Percentiles rank a stretch among this genome's conserved stretches.
Conservation (phyloP, 345 rosid genomes). For the Trapa bicornis region DNA sequence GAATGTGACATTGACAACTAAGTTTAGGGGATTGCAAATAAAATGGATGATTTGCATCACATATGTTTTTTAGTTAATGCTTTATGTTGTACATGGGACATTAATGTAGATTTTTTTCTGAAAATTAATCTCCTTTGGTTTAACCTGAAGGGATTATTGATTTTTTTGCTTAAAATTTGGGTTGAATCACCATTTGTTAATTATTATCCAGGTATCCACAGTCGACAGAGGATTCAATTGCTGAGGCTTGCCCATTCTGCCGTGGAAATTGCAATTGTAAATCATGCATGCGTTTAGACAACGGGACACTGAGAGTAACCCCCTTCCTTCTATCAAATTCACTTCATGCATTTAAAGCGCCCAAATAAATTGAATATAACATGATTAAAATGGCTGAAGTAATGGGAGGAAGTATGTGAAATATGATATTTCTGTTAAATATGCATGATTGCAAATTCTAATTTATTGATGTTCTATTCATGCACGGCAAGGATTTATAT, state of each 20-base stretch:
- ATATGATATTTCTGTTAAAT: background rate
- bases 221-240: conserved; percentile 15
- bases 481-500: background rate
- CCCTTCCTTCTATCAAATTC: background rate
- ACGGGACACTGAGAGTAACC: conserved; percentile 17
- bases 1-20: too few relatives aligned
- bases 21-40: background rate
- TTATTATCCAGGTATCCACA: conserved; percentile 19
- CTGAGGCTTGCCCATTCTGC: conserved; percentile 25
- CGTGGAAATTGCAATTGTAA: conserved; percentile 25
- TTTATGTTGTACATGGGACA: too few relatives aligned
- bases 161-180: background rate
- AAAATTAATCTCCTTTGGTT: background rate
- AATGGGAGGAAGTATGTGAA: background rate
- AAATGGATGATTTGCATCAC: background rate
- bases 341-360: background rate
- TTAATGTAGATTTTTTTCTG: too few relatives aligned
- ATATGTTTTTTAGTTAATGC: too few relatives aligned
- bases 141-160: background rate
- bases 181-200: background rate
- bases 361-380: background rate
- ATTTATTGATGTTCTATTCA: background rate
- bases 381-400: background rate
- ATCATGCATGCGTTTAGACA: conserved; percentile 19
- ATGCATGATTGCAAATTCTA: background rate